These are phyloP conservation scores for Boletus tomentosulus DNA, from an alignment of 768 basidiomycete genomes.

Conservation along the genomic window DNA sequence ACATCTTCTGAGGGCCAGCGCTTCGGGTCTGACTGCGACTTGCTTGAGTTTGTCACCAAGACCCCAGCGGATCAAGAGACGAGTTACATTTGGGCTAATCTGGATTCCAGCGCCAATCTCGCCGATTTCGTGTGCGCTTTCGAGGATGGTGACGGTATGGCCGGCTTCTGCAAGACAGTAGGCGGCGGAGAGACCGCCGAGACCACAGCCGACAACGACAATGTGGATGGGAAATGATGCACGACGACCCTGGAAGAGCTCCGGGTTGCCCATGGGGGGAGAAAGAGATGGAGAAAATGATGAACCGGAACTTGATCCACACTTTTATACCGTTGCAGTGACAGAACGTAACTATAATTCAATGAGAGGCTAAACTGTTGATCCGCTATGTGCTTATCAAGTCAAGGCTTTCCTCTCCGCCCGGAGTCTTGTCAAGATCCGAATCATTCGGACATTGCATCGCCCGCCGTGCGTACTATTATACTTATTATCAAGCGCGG, in stretches of 20 bases:
- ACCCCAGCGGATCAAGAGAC: constrained; percentile 51
- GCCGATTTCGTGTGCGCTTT: constrained; percentile 35
- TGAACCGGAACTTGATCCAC: background rate
- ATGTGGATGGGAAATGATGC: constrained; percentile 31
- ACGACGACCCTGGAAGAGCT: constrained; percentile 22
- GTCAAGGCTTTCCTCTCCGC: background rate
- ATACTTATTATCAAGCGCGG: too few relatives aligned
- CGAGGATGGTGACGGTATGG: constrained; percentile 47
- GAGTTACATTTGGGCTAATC: constrained; percentile 38
- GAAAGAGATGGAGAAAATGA: background rate
- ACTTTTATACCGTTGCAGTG: too few relatives aligned
- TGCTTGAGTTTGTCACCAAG: constrained; percentile 38
- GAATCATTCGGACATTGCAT: too few relatives aligned
- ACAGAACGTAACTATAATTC: background rate
- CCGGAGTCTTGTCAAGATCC: too few relatives aligned
- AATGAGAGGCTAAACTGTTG: background rate
- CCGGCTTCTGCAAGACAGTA: constrained; percentile 43
- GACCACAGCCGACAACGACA: constrained; percentile 47
- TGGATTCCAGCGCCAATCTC: constrained; percentile 55
- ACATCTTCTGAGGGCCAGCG: constrained; percentile 43
- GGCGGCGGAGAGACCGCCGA: constrained; percentile 47
- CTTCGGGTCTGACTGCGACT: constrained; percentile 37
- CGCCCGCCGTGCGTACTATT: too few relatives aligned
- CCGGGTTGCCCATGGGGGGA: background rate
- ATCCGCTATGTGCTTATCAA: background rate